Conservation (phyloP, 345 rosid genomes). For the Eucalyptus pumila region DNA sequence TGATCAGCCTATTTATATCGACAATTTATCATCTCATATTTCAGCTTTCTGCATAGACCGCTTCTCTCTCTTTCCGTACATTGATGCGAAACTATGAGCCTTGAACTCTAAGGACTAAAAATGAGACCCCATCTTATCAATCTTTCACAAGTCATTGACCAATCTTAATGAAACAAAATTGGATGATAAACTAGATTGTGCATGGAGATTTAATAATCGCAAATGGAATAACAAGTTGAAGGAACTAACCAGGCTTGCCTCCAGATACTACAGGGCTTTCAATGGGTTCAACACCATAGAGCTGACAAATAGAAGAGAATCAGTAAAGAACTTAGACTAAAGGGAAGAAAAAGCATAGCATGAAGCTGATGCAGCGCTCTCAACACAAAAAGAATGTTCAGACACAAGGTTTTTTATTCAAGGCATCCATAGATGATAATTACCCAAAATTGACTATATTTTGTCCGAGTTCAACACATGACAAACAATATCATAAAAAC, state of each 20-base stretch:
- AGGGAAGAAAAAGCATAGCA: background rate
- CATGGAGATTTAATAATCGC: background rate
- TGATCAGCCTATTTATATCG: background rate
- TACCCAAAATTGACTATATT: background rate
- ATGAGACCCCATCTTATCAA: background rate
- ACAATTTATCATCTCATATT: background rate
- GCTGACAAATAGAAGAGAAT: conserved; percentile 21
- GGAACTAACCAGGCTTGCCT: conserved; percentile 67
- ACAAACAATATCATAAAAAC: background rate
- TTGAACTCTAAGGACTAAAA: background rate
- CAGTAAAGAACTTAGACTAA: background rate
- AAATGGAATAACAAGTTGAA: background rate
- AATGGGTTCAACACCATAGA: conserved; percentile 71
- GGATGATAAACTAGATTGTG: background rate
- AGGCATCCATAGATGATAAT: background rate
- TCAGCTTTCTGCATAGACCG: background rate
- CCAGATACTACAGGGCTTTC: conserved; percentile 75
- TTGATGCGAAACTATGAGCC: background rate
- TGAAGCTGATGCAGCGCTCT: background rate
- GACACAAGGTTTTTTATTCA: background rate
- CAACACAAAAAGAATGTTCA: background rate
- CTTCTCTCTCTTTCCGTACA: background rate
- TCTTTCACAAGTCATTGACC: background rate
- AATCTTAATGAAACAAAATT: background rate
- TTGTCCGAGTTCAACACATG: background rate